Evolutionary conservation across 345 rosid species (phyloP).

Genomic region (Noccaea caerulescens): DNA sequence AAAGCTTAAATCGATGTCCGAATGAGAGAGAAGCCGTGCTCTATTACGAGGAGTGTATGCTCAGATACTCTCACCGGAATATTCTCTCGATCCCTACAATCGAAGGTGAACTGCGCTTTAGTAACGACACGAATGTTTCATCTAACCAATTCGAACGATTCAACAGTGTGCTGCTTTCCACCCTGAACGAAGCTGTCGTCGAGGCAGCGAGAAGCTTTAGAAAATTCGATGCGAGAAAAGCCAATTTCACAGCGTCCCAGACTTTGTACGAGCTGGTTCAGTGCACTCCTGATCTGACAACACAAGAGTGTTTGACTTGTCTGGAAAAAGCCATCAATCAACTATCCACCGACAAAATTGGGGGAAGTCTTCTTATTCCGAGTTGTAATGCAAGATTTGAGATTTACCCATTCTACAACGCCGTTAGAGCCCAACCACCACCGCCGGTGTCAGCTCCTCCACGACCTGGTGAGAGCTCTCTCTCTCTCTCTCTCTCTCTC

Average conservation of each 20-base stretch:
- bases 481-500: neutral
- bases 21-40: slow-evolving; percentile 26
- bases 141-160: neutral
- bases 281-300: slow-evolving; percentile 56
- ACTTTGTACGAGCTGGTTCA: slow-evolving; percentile 45
- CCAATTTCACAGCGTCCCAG: neutral
- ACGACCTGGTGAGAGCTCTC: neutral
- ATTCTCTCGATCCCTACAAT: neutral
- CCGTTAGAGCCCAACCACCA: neutral
- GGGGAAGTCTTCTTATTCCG: slow-evolving; percentile 22
- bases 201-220: slow-evolving; percentile 10
- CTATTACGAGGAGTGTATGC: slow-evolving; percentile 44
- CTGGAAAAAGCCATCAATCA: slow-evolving; percentile 14
- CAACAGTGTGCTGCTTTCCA: neutral
- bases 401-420: slow-evolving; percentile 35
- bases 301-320: slow-evolving; percentile 33
- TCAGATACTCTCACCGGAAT: slow-evolving; percentile 43
- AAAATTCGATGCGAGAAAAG: slow-evolving; percentile 35
- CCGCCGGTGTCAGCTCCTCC: neutral
- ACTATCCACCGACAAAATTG: slow-evolving; percentile 25
- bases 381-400: slow-evolving; percentile 53
- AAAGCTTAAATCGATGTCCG: slow-evolving; percentile 22
- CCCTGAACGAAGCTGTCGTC: neutral
- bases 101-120: neutral
- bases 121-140: neutral